These are phyloP conservation scores for Tylopilus orsonianus DNA, from an alignment of 1,284 basidiomycete species.

Conservation along the genomic window DNA sequence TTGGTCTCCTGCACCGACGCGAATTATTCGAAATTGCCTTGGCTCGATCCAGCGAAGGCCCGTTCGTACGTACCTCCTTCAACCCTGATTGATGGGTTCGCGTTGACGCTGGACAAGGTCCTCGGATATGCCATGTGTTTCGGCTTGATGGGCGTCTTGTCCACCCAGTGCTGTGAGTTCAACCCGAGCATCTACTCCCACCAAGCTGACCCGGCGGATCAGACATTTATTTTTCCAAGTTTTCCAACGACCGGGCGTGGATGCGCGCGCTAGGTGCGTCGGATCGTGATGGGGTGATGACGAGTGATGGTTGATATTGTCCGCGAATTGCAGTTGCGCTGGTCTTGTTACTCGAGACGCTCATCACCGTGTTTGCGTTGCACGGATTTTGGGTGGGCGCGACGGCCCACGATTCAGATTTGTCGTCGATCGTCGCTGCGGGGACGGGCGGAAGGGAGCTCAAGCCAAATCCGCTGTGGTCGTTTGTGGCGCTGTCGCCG, in stretches of 20 bases:
- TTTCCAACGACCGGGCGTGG: conserved; percentile 12
- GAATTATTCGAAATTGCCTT: background rate
- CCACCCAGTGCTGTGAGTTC: conserved; percentile 13
- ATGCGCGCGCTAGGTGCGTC: background rate
- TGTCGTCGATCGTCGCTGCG: conserved; percentile 12
- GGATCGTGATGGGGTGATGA: background rate
- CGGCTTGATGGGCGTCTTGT: conserved; percentile 16
- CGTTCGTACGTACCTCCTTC: conserved; percentile 5
- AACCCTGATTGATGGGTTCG: background rate
- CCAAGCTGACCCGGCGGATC: background rate
- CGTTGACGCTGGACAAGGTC: conserved; percentile 2
- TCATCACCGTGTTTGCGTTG: conserved; percentile 14
- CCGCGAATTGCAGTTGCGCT: conserved; percentile 3
- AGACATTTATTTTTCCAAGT: conserved; percentile 17
- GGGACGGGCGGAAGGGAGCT: background rate
- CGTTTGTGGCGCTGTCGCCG: conserved; percentile 6
- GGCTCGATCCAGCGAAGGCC: conserved; percentile 9
- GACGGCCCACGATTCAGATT: conserved; percentile 1
- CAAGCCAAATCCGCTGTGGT: conserved; percentile 9
- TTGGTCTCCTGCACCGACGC: too few species aligned
- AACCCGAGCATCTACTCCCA: too few species aligned
- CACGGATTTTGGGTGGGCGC: conserved; percentile 15
- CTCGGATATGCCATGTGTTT: conserved; percentile 16
- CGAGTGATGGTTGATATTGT: background rate
- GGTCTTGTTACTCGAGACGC: conserved; percentile 9